Evolutionary conservation across 208 protist genomes (phyloP).

Genomic region (Leishmania martiniquensis): DNA sequence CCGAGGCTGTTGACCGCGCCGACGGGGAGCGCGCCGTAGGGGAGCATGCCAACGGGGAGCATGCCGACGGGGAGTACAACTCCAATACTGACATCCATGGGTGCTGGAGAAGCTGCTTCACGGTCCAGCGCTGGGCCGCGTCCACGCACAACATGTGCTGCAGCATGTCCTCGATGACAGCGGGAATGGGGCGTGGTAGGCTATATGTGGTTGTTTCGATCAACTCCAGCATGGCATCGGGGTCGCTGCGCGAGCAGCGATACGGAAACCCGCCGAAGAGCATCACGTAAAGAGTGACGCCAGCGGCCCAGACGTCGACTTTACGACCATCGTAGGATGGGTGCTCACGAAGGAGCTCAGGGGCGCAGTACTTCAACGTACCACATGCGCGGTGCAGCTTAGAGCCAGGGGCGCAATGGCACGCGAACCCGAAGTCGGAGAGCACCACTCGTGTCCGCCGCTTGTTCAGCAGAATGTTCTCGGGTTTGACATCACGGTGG

Average conservation of each 20-base stretch:
- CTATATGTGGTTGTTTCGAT: conserved; percentile 60
- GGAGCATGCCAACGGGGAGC: conserved; percentile 12
- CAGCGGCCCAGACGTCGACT: conserved; percentile 89
- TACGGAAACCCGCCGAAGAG: conserved; percentile 95
- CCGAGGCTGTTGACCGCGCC: too few species aligned
- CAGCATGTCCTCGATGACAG: conserved; percentile 57
- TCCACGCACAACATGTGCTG: conserved; percentile 76
- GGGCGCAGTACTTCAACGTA: conserved; percentile 83
- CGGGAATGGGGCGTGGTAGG: conserved; percentile 59
- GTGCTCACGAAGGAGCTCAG: conserved; percentile 71
- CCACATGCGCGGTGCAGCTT: conserved; percentile 70
- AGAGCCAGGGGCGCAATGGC: conserved; percentile 46
- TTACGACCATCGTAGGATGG: conserved; percentile 90
- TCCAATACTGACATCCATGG: conserved; percentile 57
- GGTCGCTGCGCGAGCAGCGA: conserved; percentile 41
- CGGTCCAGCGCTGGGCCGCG: conserved; percentile 70
- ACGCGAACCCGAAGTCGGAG: conserved; percentile 91
- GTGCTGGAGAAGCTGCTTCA: conserved; percentile 79
- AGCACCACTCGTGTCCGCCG: conserved; percentile 57
- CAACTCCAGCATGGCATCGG: conserved; percentile 60
- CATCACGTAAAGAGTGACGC: conserved; percentile 91
- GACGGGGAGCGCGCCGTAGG: too few species aligned
- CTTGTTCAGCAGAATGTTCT: conserved; percentile 85
- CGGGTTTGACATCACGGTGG: conserved; percentile 90
- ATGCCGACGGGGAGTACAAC: conserved; percentile 8